Evolutionary conservation across 2,329 filamentous ascomycete genomes (phyloP), one percentile per base, ranked within the genome.

Genomic region (Nannizziopsis barbatae): DNA sequence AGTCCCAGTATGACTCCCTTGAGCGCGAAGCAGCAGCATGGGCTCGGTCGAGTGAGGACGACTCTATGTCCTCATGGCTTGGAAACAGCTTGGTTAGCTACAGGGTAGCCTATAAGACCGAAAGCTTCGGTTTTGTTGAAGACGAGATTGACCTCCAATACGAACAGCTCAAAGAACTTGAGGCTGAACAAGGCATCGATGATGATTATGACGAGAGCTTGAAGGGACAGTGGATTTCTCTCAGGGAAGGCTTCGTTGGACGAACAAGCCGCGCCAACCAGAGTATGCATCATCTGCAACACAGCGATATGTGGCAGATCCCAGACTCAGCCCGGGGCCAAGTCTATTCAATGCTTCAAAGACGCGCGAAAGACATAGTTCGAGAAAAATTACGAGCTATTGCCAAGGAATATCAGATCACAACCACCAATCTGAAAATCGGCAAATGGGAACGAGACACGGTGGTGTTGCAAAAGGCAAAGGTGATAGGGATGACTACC

Each of bases 401-500:
- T 1, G 71, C 79, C 1, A 64, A 63, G 27, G 55, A 69, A 4
- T 83, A 81, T 55, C 62, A 71, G 9, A 58, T 66, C 1, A 65
- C 71, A 3, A 75, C 75, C 27, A 66, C 67, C 9, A 68, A 78
- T 11, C 64, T 79, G 6, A 79, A 76, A 44, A 72, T 76, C 15
- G 74, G 74, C 12, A 74, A 71, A 20, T 83, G 75, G 72, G 74
- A 81, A 50, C 69, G 71, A 32, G 77, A 86, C 50, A 65, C 74
- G 7, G 65, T 75, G 17, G 71, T 86, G 18, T 66, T 90, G 2
- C 75, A 76, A 31, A 76, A 76, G 44, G 69, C 75, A 4, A 76
- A 72, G 48, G 61, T 83, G 20, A 73, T 83, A 45, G 80, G 80
- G 7, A 74, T 81, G 71, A 94, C 87, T 0, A 88, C 84, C 0